These are phyloP conservation scores for Rhinocladiella similis DNA, from an alignment of 2,329 filamentous ascomycete genomes.

Conservation along the genomic window DNA sequence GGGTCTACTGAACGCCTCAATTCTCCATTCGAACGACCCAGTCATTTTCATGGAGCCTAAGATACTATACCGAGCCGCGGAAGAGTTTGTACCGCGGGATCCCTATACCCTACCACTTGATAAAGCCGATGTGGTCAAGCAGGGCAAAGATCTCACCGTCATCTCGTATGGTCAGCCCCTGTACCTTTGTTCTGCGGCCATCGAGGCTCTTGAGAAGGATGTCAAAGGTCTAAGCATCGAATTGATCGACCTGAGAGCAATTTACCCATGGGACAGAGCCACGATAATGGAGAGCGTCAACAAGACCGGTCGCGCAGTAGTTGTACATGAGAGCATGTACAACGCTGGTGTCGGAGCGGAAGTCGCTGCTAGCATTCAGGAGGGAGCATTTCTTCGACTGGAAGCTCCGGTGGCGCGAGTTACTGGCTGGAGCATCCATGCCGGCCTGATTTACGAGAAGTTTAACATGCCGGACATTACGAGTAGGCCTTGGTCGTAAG, in stretches of 20 bases:
- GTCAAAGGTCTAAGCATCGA: conserved; percentile 71
- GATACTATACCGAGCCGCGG: conserved; percentile 84
- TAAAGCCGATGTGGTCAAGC: conserved; percentile 80
- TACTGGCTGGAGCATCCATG: conserved; percentile 86
- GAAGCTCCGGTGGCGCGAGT: conserved; percentile 85
- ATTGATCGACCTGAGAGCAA: conserved; percentile 81
- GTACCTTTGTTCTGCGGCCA: conserved; percentile 77
- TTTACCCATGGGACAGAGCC: conserved; percentile 89
- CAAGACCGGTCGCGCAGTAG: conserved; percentile 82
- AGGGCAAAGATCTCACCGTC: conserved; percentile 77
- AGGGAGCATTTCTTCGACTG: conserved; percentile 77
- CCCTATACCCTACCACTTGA: conserved; percentile 81
- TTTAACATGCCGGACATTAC: conserved; percentile 83
- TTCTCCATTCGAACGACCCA: conserved; percentile 76
- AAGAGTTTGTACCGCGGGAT: conserved; percentile 83
- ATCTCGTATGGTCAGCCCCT: conserved; percentile 88
- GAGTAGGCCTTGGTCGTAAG: conserved; percentile 62
- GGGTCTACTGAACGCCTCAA: conserved; percentile 74
- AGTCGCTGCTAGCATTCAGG: conserved; percentile 84
- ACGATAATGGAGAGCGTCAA: conserved; percentile 78
- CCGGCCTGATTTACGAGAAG: conserved; percentile 74
- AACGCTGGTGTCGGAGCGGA: conserved; percentile 89
- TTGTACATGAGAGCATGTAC: conserved; percentile 90
- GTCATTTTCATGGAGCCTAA: conserved; percentile 95
- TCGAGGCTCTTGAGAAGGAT: conserved; percentile 73